Evolutionary conservation across 805 yeast genomes (phyloP).

Genomic region (Debaryomyces tyrocola): DNA sequence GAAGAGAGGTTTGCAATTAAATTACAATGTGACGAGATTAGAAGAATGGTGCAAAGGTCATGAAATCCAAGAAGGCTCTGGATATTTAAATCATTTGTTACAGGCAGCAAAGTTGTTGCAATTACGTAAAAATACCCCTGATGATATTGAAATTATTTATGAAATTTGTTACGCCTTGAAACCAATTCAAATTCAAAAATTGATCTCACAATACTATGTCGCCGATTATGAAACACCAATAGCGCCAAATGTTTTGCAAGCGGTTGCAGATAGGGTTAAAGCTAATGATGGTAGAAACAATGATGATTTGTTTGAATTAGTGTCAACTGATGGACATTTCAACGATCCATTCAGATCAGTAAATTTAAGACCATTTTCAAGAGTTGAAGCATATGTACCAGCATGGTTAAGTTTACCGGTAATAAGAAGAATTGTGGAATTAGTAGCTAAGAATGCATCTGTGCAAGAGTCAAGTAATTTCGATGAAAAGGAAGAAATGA

Average conservation of each 20-base stretch:
- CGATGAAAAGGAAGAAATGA: conserved; percentile 10
- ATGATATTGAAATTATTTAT: conserved; percentile 87
- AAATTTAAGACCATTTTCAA: conserved; percentile 71
- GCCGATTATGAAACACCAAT: conserved; percentile 96
- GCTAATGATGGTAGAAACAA: conserved; percentile 49
- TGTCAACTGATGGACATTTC: conserved; percentile 70
- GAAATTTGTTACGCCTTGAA: conserved; percentile 93
- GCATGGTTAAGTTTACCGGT: conserved; percentile 90
- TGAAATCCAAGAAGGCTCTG: conserved; percentile 83
- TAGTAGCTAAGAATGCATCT: conserved; percentile 80
- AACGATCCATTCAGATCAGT: conserved; percentile 81
- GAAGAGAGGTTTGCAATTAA: conserved; percentile 97
- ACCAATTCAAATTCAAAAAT: conserved; percentile 93
- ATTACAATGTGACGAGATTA: conserved; percentile 91
- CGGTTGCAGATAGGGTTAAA: conserved; percentile 79
- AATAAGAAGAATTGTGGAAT: conserved; percentile 83
- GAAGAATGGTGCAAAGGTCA: conserved; percentile 99
- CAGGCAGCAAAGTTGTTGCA: conserved; percentile 94
- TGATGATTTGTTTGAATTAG: conserved; percentile 69
- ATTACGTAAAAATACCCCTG: conserved; percentile 82
- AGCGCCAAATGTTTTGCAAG: conserved; percentile 73
- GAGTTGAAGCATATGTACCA: conserved; percentile 90
- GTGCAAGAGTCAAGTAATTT: conserved; percentile 50
- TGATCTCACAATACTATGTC: conserved; percentile 82
- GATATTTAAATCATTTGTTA: conserved; percentile 78